Percentiles rank a stretch among this genome's conserved stretches.
Conservation (phyloP, 1,139 yeast genomes). For the Saccharomycopsis phalli region DNA sequence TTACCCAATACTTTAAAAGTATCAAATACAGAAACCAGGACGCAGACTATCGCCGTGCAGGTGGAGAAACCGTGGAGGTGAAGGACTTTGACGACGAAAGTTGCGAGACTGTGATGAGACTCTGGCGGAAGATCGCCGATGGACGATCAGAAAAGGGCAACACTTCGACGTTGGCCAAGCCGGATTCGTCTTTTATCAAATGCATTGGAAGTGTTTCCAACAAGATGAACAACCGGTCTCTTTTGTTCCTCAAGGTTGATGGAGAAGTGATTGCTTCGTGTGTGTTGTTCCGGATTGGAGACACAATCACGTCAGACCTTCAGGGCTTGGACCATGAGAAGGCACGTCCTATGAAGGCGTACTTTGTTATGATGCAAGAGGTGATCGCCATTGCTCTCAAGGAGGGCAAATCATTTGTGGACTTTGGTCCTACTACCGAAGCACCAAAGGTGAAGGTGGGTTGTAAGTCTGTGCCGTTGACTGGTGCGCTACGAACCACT, state of each 20-base stretch:
- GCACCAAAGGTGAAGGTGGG: no score
- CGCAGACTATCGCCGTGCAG: no score
- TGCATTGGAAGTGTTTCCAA: constrained; percentile 27
- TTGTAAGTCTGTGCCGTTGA: no score
- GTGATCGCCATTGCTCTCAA: constrained; percentile 34
- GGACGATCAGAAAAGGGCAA: no score
- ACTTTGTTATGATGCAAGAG: constrained; percentile 42
- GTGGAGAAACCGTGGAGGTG: no score
- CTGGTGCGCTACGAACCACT: no score
- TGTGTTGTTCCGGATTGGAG: constrained; percentile 36
- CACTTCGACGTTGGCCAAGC: constrained; percentile 33
- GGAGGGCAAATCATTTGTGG: constrained; percentile 35
- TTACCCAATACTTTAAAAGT: no score
- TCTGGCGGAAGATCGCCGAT: no score
- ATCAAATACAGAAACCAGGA: no score
- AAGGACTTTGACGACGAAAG: no score
- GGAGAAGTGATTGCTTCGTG: constrained; percentile 34
- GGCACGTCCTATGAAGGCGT: constrained; percentile 35
- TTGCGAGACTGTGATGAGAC: no score
- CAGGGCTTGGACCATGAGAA: constrained; percentile 37
- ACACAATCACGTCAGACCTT: constrained; percentile 37
- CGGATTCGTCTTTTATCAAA: constrained; percentile 29
- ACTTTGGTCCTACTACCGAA: no score
- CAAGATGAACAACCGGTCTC: constrained; percentile 28
- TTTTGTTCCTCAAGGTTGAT: constrained; percentile 33